Percentiles rank a stretch among this genome's conserved stretches.
phyloP scores from a whole-genome alignment of 1,284 basidiomycete species.

The Tylopilus sp. region DNA sequence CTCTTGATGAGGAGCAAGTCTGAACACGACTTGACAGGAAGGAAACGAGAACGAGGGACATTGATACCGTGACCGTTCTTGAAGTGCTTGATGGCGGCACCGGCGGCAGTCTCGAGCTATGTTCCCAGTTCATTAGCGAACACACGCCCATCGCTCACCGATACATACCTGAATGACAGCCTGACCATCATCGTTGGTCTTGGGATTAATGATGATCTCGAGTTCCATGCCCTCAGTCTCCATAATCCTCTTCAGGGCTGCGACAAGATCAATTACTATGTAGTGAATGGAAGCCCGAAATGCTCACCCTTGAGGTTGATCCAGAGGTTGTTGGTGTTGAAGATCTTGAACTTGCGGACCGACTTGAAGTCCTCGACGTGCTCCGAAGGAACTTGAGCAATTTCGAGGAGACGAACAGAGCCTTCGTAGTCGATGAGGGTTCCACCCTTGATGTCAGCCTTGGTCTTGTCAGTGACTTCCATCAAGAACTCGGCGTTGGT shows the following conservation, averaged over 20 bases:
- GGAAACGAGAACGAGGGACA: constrained; percentile 95
- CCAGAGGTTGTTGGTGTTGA: constrained; percentile 99
- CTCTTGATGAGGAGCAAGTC: constrained; percentile 95
- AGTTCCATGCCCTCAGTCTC: constrained; percentile 89
- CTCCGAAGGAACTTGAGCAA: constrained; percentile 97
- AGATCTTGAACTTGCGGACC: constrained; percentile 91
- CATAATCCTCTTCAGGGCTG: constrained; percentile 91
- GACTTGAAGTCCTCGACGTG: constrained; percentile 99
- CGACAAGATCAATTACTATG: constrained; percentile 9
- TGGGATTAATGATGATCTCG: constrained; percentile 94
- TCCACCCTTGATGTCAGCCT: constrained; percentile 99
- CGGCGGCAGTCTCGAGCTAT: constrained; percentile 96
- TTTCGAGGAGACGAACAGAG: constrained; percentile 91
- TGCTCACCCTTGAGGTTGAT: constrained; percentile 76
- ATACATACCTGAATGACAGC: constrained; percentile 67
- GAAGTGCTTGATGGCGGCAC: constrained; percentile 98
- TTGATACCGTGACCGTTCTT: constrained; percentile 95
- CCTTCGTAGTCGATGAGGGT: constrained; percentile 98
- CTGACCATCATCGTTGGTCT: constrained; percentile 83
- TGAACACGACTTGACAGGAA: constrained; percentile 92
- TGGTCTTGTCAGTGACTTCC: constrained; percentile 99
- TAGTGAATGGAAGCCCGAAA: not conserved
- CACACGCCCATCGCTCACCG: not conserved
- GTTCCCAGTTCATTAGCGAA: constrained; percentile 22
- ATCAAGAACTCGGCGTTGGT: constrained; percentile 88